These are phyloP conservation scores for Arabidopsis arenosa DNA, from an alignment of 345 rosid species.

Conservation along the genomic window DNA sequence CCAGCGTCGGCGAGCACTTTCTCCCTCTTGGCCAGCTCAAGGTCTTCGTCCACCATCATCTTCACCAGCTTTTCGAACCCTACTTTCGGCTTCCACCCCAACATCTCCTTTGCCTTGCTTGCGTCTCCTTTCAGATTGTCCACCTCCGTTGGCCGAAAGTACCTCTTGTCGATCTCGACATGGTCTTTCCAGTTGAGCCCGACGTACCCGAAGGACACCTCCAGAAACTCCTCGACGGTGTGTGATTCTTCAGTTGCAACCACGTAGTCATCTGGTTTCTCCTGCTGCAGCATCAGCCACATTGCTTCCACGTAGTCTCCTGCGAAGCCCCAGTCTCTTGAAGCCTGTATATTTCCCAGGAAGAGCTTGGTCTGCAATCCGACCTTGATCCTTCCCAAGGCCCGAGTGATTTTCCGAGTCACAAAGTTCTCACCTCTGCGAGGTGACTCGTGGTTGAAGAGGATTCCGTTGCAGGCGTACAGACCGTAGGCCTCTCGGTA, in stretches of 20 bases:
- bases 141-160: slow-evolving; percentile 65
- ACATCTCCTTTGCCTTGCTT: slow-evolving; percentile 52
- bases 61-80: slow-evolving; percentile 85
- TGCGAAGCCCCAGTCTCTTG: slow-evolving; percentile 92
- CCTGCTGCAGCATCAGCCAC: slow-evolving; percentile 97
- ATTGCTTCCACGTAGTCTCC: slow-evolving; percentile 94
- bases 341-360: slow-evolving; percentile 77
- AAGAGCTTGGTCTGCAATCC: slow-evolving; percentile 81
- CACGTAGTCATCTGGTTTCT: slow-evolving; percentile 80
- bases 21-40: slow-evolving; percentile 88
- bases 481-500: slow-evolving; percentile 88
- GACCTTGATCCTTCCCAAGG: slow-evolving; percentile 79
- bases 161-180: slow-evolving; percentile 61
- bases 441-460: slow-evolving; percentile 91
- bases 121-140: slow-evolving; percentile 66
- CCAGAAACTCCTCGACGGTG: slow-evolving; percentile 84
- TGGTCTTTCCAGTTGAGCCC: slow-evolving; percentile 63
- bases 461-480: slow-evolving; percentile 85
- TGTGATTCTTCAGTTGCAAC: slow-evolving; percentile 95
- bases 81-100: slow-evolving; percentile 79
- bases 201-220: slow-evolving; percentile 70
- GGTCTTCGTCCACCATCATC: slow-evolving; percentile 92
- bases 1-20: slow-evolving; percentile 95
- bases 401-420: slow-evolving; percentile 82
- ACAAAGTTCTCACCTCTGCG: slow-evolving; percentile 88